Evolutionary conservation across 352 stramenopile genomes (phyloP).

Genomic region (Pythium guiyangense): DNA sequence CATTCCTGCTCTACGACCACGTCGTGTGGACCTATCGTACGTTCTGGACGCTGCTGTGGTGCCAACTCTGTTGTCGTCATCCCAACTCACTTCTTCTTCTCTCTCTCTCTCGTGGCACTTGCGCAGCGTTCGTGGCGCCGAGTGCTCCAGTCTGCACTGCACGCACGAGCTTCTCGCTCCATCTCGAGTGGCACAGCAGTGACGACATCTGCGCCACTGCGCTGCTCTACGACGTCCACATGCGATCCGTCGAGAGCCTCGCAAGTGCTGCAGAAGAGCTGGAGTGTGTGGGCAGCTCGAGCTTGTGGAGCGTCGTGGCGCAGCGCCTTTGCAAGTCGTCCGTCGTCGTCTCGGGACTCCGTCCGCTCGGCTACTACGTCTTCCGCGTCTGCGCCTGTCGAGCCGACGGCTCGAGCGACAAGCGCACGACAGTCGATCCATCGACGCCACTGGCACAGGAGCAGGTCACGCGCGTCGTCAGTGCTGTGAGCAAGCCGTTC

Average conservation of each 20-base stretch:
- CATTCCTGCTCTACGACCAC: slow-evolving; percentile 4
- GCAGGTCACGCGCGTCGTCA: slow-evolving; percentile 12
- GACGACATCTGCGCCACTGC: background rate
- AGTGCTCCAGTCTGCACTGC: slow-evolving; percentile 13
- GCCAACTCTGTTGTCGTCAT: background rate
- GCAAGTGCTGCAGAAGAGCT: background rate
- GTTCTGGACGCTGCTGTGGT: background rate
- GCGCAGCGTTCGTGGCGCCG: slow-evolving; percentile 19
- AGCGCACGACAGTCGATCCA: background rate
- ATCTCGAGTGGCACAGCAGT: slow-evolving; percentile 13
- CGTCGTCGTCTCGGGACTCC: slow-evolving; percentile 13
- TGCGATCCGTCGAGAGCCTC: slow-evolving; percentile 11
- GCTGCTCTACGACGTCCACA: slow-evolving; percentile 21
- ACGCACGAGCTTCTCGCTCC: slow-evolving; percentile 19
- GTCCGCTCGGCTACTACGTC: slow-evolving; percentile 18
- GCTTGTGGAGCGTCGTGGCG: slow-evolving; percentile 11
- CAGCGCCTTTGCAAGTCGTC: slow-evolving; percentile 3
- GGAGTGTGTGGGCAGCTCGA: background rate
- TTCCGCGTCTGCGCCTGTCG: slow-evolving; percentile 17
- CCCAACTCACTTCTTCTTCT: background rate
- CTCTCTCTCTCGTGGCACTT: slow-evolving; percentile 1
- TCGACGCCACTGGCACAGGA: background rate
- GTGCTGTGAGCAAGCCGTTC: slow-evolving; percentile 14
- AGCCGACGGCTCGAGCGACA: background rate
- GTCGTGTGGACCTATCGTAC: slow-evolving; percentile 21